Percentiles rank a stretch among this genome's conserved stretches.
Conservation (phyloP, 768 basidiomycete genomes). For the Lactarius indigo region DNA sequence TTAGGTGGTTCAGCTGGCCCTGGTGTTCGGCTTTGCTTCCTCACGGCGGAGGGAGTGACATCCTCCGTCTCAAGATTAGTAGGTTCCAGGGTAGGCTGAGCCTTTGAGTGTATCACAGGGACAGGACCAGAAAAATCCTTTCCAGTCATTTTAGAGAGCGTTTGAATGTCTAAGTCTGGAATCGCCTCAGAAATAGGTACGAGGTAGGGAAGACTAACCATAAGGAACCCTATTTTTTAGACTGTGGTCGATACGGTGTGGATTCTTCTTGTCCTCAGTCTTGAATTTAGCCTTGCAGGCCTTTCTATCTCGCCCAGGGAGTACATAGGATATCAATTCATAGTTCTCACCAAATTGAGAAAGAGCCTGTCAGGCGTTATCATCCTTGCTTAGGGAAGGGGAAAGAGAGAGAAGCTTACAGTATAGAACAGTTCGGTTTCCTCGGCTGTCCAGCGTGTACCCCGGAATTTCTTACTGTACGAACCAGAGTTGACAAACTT, state of each 20-base stretch:
- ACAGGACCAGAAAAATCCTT: conserved; percentile 82
- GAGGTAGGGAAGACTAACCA: conserved; percentile 45
- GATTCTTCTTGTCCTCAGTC: conserved; percentile 79
- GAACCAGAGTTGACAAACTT: conserved; percentile 84
- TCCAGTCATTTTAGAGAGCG: conserved; percentile 74
- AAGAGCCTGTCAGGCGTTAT: conserved; percentile 58
- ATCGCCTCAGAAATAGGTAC: background rate
- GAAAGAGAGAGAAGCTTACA: conserved; percentile 41
- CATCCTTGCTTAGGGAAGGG: background rate
- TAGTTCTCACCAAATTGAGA: conserved; percentile 91
- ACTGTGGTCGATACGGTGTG: conserved; percentile 68
- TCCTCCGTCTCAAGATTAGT: conserved; percentile 10
- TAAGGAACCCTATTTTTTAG: conserved; percentile 74
- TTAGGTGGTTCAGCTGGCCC: conserved; percentile 13
- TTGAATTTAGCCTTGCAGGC: conserved; percentile 95
- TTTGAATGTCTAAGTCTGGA: conserved; percentile 56
- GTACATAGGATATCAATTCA: conserved; percentile 81
- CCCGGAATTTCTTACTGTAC: conserved; percentile 76
- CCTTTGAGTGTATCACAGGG: conserved; percentile 56
- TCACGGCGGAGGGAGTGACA: background rate
- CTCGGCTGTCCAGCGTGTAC: conserved; percentile 83
- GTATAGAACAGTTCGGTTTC: conserved; percentile 89
- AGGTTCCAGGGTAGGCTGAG: conserved; percentile 36
- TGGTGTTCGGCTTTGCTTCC: conserved; percentile 22
- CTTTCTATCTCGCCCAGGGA: conserved; percentile 82